Base-by-base conservation (phyloP, 1,284 basidiomycete species). In the Leccinum huronense region DNA sequence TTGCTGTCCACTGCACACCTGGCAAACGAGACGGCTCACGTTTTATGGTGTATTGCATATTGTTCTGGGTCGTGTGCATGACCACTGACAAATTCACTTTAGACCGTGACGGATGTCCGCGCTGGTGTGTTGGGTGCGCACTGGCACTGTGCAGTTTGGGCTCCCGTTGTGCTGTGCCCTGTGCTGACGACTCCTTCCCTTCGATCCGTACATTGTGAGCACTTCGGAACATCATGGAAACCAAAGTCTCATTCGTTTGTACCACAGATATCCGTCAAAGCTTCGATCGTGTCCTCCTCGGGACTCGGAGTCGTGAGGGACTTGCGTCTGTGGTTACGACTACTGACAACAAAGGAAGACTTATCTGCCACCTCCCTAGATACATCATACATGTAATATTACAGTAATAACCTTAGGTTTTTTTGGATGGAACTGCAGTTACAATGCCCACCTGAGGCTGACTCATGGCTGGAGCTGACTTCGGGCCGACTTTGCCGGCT, bases 91-190 rank as follows among this genome's bases (percentile, higher is more conserved):
- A 63, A n/a, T 42, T 33, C 30, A 7, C 38, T 19, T 3, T 70
- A 90, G 84, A 93, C 89, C n/a, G n/a, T n/a, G n/a, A n/a, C n/a
- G 38, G 92, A 94, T 78, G 79, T 94, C 61, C 87, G 91, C 67
- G 92, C 92, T 30, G 92, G 92, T 42, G 63, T 93, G 42, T 76
- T 93, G 90, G 85, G 90, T 91, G 69, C 70, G 86, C 6, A 40
- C 31, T 31, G 31, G n/a, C 31, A 8, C 31, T n/a, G n/a, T n/a
- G n/a, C n/a, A 31, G 11, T 40, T 27, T n/a, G 7, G 31, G 14
- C 40, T 63, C 42, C 5, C 5, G 5, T 62, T 40, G 48, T 36
- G 8, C 40, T 48, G 31, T 19, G 33, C 30, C 34, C 16, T 60
- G 4, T 48, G 5, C 59, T 74, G 58, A 72, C 27, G 1, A n/a